A percentile compares a stretch with the other conserved stretches of the same genome.
These are phyloP conservation scores for Trichoderma citrinoviride DNA, from an alignment of 2,329 filamentous ascomycete genomes.

Conservation along the genomic window DNA sequence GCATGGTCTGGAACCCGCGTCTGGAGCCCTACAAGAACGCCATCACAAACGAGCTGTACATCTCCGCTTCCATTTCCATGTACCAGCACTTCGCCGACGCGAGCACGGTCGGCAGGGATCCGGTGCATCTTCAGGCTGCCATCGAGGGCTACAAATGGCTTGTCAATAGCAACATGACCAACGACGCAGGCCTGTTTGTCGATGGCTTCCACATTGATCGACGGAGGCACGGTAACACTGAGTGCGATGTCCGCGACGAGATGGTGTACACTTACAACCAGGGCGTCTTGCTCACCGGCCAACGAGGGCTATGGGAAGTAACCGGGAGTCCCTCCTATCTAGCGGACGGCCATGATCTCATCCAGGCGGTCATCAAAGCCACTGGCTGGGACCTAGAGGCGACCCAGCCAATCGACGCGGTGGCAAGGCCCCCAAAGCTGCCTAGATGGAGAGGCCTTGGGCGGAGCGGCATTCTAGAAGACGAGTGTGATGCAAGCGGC, in stretches of 20 bases:
- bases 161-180: slow-evolving; percentile 74
- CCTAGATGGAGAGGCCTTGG: slow-evolving; percentile 73
- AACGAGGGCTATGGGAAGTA: slow-evolving; percentile 74
- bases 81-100: slow-evolving; percentile 66
- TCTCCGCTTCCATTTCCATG: slow-evolving; percentile 82
- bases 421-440: slow-evolving; percentile 36
- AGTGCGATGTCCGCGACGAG: slow-evolving; percentile 77
- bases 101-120: slow-evolving; percentile 44
- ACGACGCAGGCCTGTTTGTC: slow-evolving; percentile 68
- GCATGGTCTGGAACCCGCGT: slow-evolving; percentile 87
- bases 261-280: slow-evolving; percentile 98
- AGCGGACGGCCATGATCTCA: slow-evolving; percentile 73
- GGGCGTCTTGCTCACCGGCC: slow-evolving; percentile 80
- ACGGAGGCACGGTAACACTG: slow-evolving; percentile 60
- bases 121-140: slow-evolving; percentile 68
- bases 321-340: slow-evolving; percentile 72
- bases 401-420: slow-evolving; percentile 43
- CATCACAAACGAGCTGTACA: slow-evolving; percentile 89
- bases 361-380: slow-evolving; percentile 70
- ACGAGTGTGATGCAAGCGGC: slow-evolving; percentile 72
- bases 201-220: slow-evolving; percentile 84
- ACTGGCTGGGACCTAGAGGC: slow-evolving; percentile 67
- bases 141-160: slow-evolving; percentile 81
- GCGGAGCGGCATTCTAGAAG: slow-evolving; percentile 76
- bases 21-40: slow-evolving; percentile 89